Base-by-base conservation (phyloP, 805 yeast genomes). In the Ogataea pilisensis region DNA sequence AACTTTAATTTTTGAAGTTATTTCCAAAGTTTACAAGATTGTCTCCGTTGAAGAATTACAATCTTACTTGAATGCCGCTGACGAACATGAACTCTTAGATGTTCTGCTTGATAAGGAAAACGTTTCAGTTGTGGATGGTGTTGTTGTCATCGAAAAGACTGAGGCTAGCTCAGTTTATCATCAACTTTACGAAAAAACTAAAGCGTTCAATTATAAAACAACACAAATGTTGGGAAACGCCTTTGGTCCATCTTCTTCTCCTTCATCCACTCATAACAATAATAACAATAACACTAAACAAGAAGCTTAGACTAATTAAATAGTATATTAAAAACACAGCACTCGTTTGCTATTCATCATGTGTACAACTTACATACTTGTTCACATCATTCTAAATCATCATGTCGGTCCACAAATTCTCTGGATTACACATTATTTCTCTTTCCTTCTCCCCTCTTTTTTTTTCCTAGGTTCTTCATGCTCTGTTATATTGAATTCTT, bases 131-230 rank as follows among this genome's bases (percentile, higher is more conserved):
- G 61, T 68, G 34, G 74, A 71, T 47, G 77, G 74, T 31, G 60
- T 78, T 7, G 45, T 57, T 18, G 70, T 76, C 22, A 65, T 80
- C 43, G 73, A 73, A 60, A 73, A 73, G 57, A 78, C 76, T 49
- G 75, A 78, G 42, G 62, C 69, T 17, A 70, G 70, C 37, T 68
- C 78, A 51, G 76, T 78, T 31, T 72, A 82, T 64, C 88, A 85
- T 50, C 83, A 80, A 49, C 75, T 85, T 30, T 74, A 76, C 47
- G 85, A 80, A 53, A 77, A 74, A 60, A 78, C 85, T n/a, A 80
- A 80, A 68, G 79, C 79, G 4, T 64, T 80, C 52, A 72, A 77
- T 27, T 78, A 74, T 65, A 73, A 77, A 54, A 73, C 82, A 16
- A 73, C 70, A 57, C 83, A 79, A 60, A 66, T 77, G 34, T 67